Evolutionary conservation across 2,329 filamentous ascomycete species (phyloP), one percentile per base, ranked within the genome.

Genomic region (Penicillium psychrosexuale): DNA sequence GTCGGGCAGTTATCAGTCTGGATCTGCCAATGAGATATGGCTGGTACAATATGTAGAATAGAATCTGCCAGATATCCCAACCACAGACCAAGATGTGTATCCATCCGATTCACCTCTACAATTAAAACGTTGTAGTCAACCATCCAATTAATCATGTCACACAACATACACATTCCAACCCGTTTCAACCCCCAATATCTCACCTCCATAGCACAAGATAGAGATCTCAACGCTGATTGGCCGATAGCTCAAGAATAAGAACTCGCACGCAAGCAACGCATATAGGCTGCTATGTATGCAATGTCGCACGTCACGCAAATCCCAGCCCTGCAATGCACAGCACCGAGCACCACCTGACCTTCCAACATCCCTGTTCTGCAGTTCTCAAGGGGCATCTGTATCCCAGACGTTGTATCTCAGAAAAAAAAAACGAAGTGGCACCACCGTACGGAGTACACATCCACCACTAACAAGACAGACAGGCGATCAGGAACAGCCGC

Each of bases 281-380:
- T 52, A 34, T 45, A 34, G 36, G 51, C 47, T 50, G 38, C n/a
- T 39, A 57, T 55, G 47, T 39, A 57, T 55, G 47, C 51, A 50
- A 51, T 62, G 62, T 61, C 47, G 59, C 53, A 56, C 57, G 59
- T 56, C 51, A 57, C 51, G 50, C 45, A 50, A 52, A 46, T 47
- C 43, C 22, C 36, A 47, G 36, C 19, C 55, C 40, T 60, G 62
- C 53, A 53, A 46, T 53, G 53, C 53, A 53, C 46, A 45, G 49
- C 61, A 62, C 61, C 54, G 40, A 51, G 53, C 61, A 62, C 57
- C 62, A 59, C 59, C 58, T 63, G 62, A 64, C 57, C 52, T 19
- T 19, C 19, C 19, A 40, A 22, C 34, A 58, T 55, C 53, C 52
- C 42, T 60, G 57, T 28, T 53, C 33, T 38, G 40, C 44, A 57